Conservation (phyloP, 208 protist species). For the Crithidia sp. region DNA sequence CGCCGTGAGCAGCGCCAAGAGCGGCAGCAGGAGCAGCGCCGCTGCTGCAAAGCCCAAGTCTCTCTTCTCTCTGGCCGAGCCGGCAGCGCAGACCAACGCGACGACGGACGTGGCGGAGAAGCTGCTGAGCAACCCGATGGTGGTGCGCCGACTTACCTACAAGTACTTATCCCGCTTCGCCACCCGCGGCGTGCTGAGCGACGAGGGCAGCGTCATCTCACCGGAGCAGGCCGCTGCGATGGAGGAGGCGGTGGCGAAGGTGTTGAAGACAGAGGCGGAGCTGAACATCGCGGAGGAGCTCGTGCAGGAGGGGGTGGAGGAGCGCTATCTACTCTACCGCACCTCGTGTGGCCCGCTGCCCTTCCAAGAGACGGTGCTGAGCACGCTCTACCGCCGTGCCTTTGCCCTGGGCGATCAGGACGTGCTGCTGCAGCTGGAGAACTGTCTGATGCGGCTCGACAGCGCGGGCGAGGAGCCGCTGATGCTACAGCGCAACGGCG, state of each 20-base stretch:
- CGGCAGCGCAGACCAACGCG: not conserved
- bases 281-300: slow-evolving; percentile 33
- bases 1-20: not conserved
- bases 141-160: slow-evolving; percentile 43
- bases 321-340: slow-evolving; percentile 82
- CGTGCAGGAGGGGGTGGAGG: slow-evolving; percentile 70
- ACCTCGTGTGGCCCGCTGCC: slow-evolving; percentile 50
- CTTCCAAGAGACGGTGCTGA: slow-evolving; percentile 79
- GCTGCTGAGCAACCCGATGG: slow-evolving; percentile 38
- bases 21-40: not conserved
- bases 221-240: slow-evolving; percentile 14
- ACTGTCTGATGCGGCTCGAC: slow-evolving; percentile 66
- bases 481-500: slow-evolving; percentile 28
- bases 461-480: slow-evolving; percentile 25
- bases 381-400: slow-evolving; percentile 72
- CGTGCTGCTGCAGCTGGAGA: slow-evolving; percentile 82
- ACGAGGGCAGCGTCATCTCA: slow-evolving; percentile 20
- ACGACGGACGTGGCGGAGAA: slow-evolving; percentile 27
- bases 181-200: slow-evolving; percentile 42
- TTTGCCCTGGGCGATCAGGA: slow-evolving; percentile 55
- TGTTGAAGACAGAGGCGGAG: slow-evolving; percentile 30
- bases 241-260: slow-evolving; percentile 22
- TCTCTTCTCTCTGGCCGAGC: not conserved
- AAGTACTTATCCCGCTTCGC: slow-evolving; percentile 37
- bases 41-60: not conserved